A percentile compares a stretch with the other conserved stretches of the same genome.
phyloP scores from a whole-genome alignment of 345 rosid species.

The Salix brachista region DNA sequence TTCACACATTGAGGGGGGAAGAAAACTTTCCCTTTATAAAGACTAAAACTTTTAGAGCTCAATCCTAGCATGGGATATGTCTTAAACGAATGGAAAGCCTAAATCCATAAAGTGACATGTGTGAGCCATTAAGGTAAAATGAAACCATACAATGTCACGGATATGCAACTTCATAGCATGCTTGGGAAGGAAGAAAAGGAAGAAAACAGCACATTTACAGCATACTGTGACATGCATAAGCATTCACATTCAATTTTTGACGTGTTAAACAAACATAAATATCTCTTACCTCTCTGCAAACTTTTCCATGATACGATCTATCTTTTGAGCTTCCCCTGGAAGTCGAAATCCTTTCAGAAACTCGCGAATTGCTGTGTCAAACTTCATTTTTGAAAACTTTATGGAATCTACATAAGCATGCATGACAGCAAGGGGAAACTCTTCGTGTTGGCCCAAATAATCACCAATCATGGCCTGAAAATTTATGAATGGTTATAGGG shows the following conservation, averaged over 20 bases:
- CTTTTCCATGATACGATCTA: conserved; percentile 97
- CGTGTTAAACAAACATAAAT: too few species aligned
- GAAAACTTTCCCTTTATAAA: neutral
- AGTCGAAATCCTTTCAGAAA: conserved; percentile 93
- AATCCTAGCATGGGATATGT: neutral
- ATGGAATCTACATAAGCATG: conserved; percentile 93
- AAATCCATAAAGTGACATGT: neutral
- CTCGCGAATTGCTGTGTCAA: conserved; percentile 84
- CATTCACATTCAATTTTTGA: too few species aligned
- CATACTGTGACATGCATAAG: too few species aligned
- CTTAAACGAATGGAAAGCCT: neutral
- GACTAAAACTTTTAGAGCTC: neutral
- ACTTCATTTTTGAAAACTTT: conserved; percentile 81
- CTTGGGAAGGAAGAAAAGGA: neutral
- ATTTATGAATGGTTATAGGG: conserved; percentile 30
- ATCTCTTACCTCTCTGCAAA: conserved; percentile 86
- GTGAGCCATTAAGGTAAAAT: neutral
- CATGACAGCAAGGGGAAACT: conserved; percentile 97
- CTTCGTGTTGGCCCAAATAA: conserved; percentile 95
- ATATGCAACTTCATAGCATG: too few species aligned
- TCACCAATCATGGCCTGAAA: conserved; percentile 94
- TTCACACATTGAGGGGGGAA: neutral
- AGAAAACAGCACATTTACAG: neutral
- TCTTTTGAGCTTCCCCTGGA: conserved; percentile 99
- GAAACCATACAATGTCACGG: neutral